Percentiles rank a stretch among this genome's conserved stretches.
These are phyloP conservation scores for Recurvomyces mirabilis DNA, from an alignment of 495 filamentous ascomycete genomes.

Conservation along the genomic window DNA sequence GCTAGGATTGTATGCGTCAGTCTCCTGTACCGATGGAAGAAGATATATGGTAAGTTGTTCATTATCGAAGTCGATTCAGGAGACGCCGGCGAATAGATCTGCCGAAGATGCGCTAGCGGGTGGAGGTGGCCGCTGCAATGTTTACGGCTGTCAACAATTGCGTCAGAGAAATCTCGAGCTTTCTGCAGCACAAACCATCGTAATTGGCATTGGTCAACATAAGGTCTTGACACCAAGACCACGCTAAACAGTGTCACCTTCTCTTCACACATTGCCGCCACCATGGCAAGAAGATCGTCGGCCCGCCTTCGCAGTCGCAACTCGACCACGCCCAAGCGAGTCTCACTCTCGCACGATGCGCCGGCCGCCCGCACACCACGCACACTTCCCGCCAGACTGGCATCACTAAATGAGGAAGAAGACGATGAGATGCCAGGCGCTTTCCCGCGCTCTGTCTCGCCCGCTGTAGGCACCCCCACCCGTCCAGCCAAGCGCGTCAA, in stretches of 20 bases:
- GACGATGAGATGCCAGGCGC: slow-evolving; percentile 21
- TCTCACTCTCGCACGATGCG: slow-evolving; percentile 20
- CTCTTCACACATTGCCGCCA: too few relatives aligned
- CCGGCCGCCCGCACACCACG: slow-evolving; percentile 9
- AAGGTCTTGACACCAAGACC: too few relatives aligned
- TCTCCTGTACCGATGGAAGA: too few relatives aligned
- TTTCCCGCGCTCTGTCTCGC: slow-evolving; percentile 13
- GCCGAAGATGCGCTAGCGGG: too few relatives aligned
- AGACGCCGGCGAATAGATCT: too few relatives aligned
- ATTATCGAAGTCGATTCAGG: background rate
- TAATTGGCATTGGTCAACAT: too few relatives aligned
- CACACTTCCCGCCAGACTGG: slow-evolving; percentile 13
- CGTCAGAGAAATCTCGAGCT: too few relatives aligned
- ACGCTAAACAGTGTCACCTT: too few relatives aligned
- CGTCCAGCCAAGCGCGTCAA: slow-evolving; percentile 7
- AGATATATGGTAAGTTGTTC: background rate
- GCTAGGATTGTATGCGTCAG: too few relatives aligned
- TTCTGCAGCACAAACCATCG: too few relatives aligned
- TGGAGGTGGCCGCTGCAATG: background rate
- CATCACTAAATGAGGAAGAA: slow-evolving; percentile 13
- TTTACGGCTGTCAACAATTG: too few relatives aligned
- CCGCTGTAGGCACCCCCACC: slow-evolving; percentile 3
- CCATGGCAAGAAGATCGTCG: slow-evolving; percentile 17
- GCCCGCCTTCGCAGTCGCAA: slow-evolving; percentile 15
- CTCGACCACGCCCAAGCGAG: slow-evolving; percentile 19